Percentiles rank a stretch among this genome's conserved stretches.
Conservation (phyloP, 208 protist genomes). For the Phytomonas francai region DNA sequence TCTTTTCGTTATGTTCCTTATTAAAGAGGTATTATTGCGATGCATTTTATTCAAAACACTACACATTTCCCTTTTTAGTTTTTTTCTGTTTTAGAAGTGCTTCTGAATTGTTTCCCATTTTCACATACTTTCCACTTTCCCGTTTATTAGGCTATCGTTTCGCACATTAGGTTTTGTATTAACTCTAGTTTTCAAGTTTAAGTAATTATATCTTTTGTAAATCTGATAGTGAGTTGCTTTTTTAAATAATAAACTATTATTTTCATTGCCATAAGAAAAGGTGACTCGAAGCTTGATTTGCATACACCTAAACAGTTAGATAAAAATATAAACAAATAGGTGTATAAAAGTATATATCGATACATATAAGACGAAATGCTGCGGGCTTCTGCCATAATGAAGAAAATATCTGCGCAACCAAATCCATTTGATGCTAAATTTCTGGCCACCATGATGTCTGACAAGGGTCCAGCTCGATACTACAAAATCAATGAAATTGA, state of each 20-base stretch:
- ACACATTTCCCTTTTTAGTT: conserved; percentile 9
- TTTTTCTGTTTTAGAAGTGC: conserved; percentile 4
- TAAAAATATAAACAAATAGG: conserved; percentile 1
- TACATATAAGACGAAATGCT: conserved; percentile 28
- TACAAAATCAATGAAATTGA: conserved; percentile 85
- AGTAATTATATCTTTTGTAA: neutral
- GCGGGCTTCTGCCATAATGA: conserved; percentile 22
- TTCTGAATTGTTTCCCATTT: conserved; percentile 8
- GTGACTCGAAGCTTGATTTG: neutral
- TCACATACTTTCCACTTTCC: neutral
- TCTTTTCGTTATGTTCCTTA: neutral
- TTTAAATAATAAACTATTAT: neutral
- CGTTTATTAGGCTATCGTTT: neutral
- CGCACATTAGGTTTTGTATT: neutral
- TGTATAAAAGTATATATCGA: conserved; percentile 1
- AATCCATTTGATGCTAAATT: conserved; percentile 78
- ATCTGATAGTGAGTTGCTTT: neutral
- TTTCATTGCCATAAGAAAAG: neutral
- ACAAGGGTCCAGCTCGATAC: conserved; percentile 51
- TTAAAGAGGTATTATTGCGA: neutral
- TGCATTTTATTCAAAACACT: neutral
- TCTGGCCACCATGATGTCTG: conserved; percentile 42
- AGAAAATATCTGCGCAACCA: conserved; percentile 24
- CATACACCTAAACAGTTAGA: neutral
- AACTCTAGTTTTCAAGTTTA: neutral